Base-by-base conservation (phyloP, 2,329 filamentous ascomycete genomes). In the Botrytis pseudocinerea region DNA sequence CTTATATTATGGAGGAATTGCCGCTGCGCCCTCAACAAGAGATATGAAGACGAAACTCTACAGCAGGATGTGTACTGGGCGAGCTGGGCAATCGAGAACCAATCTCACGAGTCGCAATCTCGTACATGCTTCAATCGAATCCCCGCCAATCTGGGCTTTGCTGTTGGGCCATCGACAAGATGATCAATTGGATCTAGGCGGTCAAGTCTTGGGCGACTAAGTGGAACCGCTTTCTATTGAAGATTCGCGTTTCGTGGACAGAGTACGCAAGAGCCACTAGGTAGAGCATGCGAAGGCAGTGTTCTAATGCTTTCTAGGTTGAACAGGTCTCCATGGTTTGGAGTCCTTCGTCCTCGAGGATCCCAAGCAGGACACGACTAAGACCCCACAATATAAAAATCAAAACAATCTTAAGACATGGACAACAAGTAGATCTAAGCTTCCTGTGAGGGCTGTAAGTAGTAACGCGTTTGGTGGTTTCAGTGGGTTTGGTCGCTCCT, bases 11-110 rank as follows among this genome's bases (percentile, higher is more conserved):
- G 51, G 51, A 69, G 65, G 42, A 54, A 69, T n/a, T 54, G 22
- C 35, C 54, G 66, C 71, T 73, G 71, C 65, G 65, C 65, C 71
- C 65, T 70, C 66, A 32, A 57, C 57, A 57, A 46, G 70, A 59
- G n/a, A 48, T 57, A 62, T 42, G 65, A 38, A 57, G 65, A 68
- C 48, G 35, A 57, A 28, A 48, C 42, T 57, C 18, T 22, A 20
- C 2, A 2, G n/a, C n/a, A 42, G 5, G 14, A 42, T 28, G 18
- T 12, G n/a, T 10, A 22, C 63, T 51, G 63, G 44, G 38, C 48
- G 28, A 22, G 62, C 63, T 66, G 63, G 44, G 51, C 38, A 57
- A 16, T 38, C 22, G 65, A 38, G 48, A 18, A 42, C 35, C 46
- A 54, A 68, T 68, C 46, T 68, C 64, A 38, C 46, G 40, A 35